Evolutionary conservation across 108 stramenopile genomes (phyloP), one percentile per base, ranked within the genome.

Genomic region (Fragilaria crotonensis): DNA sequence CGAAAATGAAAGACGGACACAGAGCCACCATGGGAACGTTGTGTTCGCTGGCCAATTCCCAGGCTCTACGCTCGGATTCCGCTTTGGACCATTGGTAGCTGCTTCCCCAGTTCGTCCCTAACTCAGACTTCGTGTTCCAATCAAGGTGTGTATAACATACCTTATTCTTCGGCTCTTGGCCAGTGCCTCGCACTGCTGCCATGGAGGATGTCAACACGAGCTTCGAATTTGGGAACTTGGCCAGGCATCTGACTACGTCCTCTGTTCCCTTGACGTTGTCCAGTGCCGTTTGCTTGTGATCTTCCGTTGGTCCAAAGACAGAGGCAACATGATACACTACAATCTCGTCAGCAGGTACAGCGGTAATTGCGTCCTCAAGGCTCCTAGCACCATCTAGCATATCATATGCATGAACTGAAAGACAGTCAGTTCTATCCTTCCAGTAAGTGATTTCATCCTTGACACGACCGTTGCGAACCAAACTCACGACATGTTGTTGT

Each of bases 81-180:
- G 77, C 77, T 67, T 91, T 91, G 50, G 76, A 78, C 84, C 86
- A 91, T 57, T 91, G 90, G 57, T 91, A 91, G 56, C 78, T 79
- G 18, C 75, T 57, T 53, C 84, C 90, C 90, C 90, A 91, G 59
- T 81, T 84, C 2, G 25, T 62, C 9, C 71, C 79, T n/a, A 91
- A 57, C 44, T 81, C 65, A 28, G 78, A 80, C 1, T 78, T 20
- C 4, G 79, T 77, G 57, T 91, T 91, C 90, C 90, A 91, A 69
- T 91, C 90, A 23, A 72, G 46, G 46, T 83, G 21, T 1, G 90
- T 91, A 57, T 91, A 91, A 41, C 33, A 84, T 54, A 78, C 57
- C 11, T 66, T 71, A 57, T 91, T 91, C 31, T 61, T 48, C 4
- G 90, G 90, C 0, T 59, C 45, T 65, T 91, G 90, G 26, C 86